These are phyloP conservation scores for Alternaria hordeiaustralica DNA, from an alignment of 2,329 filamentous ascomycete genomes.

Conservation along the genomic window DNA sequence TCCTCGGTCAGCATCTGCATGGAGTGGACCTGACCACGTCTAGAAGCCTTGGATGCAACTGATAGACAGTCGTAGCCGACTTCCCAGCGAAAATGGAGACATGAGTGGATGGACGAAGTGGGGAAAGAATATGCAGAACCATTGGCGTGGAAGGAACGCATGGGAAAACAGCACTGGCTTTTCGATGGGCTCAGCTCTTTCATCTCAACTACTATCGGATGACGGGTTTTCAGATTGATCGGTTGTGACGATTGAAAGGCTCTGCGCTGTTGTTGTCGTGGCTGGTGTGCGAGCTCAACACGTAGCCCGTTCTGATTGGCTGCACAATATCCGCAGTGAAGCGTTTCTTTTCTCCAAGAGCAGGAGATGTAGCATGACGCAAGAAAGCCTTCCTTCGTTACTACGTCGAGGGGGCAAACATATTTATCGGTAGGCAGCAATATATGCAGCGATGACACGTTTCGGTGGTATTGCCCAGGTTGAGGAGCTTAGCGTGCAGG, in stretches of 20 bases:
- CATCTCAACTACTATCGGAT: neutral
- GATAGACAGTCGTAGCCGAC: neutral
- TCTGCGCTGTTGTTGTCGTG: conserved; percentile 29
- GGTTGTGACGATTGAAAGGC: conserved; percentile 6
- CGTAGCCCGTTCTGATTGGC: conserved; percentile 41
- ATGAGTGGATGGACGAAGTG: conserved; percentile 5
- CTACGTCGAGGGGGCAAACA: neutral
- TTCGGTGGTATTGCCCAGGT: neutral
- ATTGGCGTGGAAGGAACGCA: conserved; percentile 12
- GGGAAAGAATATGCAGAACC: conserved; percentile 11
- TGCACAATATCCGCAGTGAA: conserved; percentile 17
- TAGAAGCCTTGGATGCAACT: conserved; percentile 3
- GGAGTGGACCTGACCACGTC: conserved; percentile 1
- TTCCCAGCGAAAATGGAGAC: conserved; percentile 7
- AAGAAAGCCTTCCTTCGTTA: neutral
- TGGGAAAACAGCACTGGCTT: conserved; percentile 11
- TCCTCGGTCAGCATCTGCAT: conserved; percentile 6
- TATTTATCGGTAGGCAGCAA: neutral
- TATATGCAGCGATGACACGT: neutral
- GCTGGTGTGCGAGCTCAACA: conserved; percentile 30
- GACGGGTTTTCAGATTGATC: neutral
- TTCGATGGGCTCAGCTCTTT: neutral
- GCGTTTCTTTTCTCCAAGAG: conserved; percentile 9
- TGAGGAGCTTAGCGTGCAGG: neutral
- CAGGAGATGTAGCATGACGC: conserved; percentile 7